Evolutionary conservation across 2,329 filamentous ascomycete species (phyloP), one percentile per base, ranked within the genome.

Genomic region (Nannizziopsis barbatae): DNA sequence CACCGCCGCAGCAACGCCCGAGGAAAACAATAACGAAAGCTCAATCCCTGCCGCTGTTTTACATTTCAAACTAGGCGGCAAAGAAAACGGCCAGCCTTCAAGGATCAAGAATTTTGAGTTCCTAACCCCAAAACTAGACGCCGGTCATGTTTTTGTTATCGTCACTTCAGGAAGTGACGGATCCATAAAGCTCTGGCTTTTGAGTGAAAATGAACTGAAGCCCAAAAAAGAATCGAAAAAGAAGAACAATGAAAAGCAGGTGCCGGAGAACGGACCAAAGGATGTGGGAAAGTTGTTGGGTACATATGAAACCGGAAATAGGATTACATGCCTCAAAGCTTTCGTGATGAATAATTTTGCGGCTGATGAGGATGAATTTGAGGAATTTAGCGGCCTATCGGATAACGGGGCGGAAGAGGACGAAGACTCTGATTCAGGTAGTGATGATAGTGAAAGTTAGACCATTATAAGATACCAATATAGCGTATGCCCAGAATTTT

Each of bases 71-170:
- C 63, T 96, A 9, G 90, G 89, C 36, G 89, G 89, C 10, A 79
- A 77, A 55, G 74, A 77, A 27, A 75, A 74, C 1, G 83, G 81
- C 0, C 75, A 92, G 43, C 68, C 70, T 2, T 76, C 79, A 9
- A 80, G 92, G 45, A 81, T 96, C 64, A 98, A 96, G 69, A 89
- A 95, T 61, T 95, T 96, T 64, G 76, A 80, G 51, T 68, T 88
- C 31, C 58, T 92, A 42, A 61, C 65, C 10, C 51, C 74, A 2
- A 69, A 53, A 33, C 39, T 37, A 2, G 36, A 14, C 27, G 20
- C 27, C 55, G 65, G 50, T 59, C 30, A 47, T 3, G 69, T 61
- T 52, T 74, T 74, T 50, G 70, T 84, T 52, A 65, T 94, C 37
- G 72, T 86, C 4, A 80, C 86, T 5, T 88, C 77, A 5, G 83